These are phyloP conservation scores for Zygosaccharomyces pseudorouxii DNA, from an alignment of 805 yeast genomes.

Conservation along the genomic window DNA sequence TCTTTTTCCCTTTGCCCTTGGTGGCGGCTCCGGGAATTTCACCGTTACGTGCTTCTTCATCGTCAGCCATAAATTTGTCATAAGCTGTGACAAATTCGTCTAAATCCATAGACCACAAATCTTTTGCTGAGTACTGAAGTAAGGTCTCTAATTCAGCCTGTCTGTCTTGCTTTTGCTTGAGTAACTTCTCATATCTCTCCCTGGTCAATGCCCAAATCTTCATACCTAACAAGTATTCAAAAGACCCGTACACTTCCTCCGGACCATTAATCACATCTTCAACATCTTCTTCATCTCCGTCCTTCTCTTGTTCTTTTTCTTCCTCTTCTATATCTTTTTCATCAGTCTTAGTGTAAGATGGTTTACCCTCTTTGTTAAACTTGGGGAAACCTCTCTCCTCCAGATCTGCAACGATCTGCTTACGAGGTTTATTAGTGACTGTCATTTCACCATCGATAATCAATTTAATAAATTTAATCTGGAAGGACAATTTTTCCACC, in stretches of 20 bases:
- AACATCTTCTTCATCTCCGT: slow-evolving; percentile 35
- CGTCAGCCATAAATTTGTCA: slow-evolving; percentile 62
- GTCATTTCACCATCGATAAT: slow-evolving; percentile 70
- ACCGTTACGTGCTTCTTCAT: slow-evolving; percentile 53
- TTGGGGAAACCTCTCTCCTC: slow-evolving; percentile 65
- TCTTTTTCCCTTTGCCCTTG: slow-evolving; percentile 37
- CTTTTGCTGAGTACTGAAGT: slow-evolving; percentile 70
- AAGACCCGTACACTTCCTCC: slow-evolving; percentile 56
- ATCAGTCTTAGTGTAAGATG: slow-evolving; percentile 44
- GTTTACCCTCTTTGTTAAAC: slow-evolving; percentile 65
- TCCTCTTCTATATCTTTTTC: slow-evolving; percentile 35
- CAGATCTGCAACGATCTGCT: slow-evolving; percentile 58
- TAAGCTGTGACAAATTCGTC: slow-evolving; percentile 67
- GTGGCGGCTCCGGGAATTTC: slow-evolving; percentile 44
- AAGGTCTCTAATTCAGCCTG: slow-evolving; percentile 66
- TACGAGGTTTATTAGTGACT: slow-evolving; percentile 72
- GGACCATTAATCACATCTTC: slow-evolving; percentile 38
- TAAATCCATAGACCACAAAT: slow-evolving; percentile 81
- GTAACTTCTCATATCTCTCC: slow-evolving; percentile 78
- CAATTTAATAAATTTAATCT: slow-evolving; percentile 87
- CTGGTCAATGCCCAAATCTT: slow-evolving; percentile 87
- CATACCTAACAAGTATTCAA: slow-evolving; percentile 88
- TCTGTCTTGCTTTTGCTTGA: slow-evolving; percentile 66
- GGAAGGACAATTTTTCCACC: slow-evolving; percentile 68
- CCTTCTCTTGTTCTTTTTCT: slow-evolving; percentile 40